Base-by-base conservation (phyloP, 495 filamentous ascomycete genomes). In the Schizothecium vesticola region DNA sequence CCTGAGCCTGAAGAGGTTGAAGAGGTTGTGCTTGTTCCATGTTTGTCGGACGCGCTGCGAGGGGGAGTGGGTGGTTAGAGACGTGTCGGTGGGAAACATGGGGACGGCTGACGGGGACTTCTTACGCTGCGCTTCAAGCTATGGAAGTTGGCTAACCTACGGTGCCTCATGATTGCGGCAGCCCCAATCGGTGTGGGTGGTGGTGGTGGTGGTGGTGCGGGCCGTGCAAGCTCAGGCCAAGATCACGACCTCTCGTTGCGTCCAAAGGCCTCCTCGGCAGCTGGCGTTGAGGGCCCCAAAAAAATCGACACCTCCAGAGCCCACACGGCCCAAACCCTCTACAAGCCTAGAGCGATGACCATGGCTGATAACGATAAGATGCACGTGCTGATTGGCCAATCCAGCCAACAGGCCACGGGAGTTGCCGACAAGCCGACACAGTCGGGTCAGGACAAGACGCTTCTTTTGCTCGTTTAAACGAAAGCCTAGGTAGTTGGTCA, bases 21-120 rank as follows among this genome's bases (percentile, higher is more conserved):
- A 99, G 70, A 99, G 84, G 74, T 96, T 97, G 84, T 92, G 94
- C 80, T 96, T 97, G 82, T 92, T 96, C 96, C 94, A 97, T 85
- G 92, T 93, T 85, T 94, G 92, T 69, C 95, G 90, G 78, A 97
- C 75, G 90, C 92, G 95, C 95, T 97, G 63, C 7, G 67, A 61
- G 58, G 58, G 21, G 31, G 31, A 7, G 57, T n/a, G 16, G 11
- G 29, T 72, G 70, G 73, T 73, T 69, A 76, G 76, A 51, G 66
- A 43, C 13, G 69, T 28, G 66, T 51, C 69, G 33, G 31, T 67
- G 29, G 43, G 59, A 64, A 29, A 22, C 62, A 57, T 56, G 21
- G 57, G 57, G 65, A 59, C 56, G 62, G 24, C 61, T 25, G 31
- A 63, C 28, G 10, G 63, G 25, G 21, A n/a, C 36, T 16, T 77